phyloP scores from a whole-genome alignment of 164 flowering plant species.

The Tetrastigma voinierianum region DNA sequence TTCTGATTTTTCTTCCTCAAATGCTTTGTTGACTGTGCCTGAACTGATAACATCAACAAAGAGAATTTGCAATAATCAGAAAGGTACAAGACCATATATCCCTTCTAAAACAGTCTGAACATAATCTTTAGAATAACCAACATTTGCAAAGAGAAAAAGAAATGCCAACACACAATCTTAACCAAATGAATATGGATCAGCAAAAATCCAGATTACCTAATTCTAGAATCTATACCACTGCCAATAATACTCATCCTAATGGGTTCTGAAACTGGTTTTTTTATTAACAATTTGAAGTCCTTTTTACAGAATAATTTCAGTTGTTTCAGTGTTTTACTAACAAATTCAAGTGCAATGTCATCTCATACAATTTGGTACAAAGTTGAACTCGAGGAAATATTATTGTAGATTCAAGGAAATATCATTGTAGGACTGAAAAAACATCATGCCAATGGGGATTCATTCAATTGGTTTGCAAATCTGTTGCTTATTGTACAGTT shows the following conservation, averaged over 20 bases:
- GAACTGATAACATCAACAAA: conserved; percentile 44
- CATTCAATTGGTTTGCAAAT: background rate
- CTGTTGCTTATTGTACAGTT: background rate
- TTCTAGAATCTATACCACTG: background rate
- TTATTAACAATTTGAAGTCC: background rate
- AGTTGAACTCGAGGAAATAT: too few species aligned
- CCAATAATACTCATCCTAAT: background rate
- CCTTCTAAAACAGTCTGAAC: background rate
- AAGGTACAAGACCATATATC: background rate
- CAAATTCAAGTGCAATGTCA: background rate
- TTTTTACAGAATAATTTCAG: background rate
- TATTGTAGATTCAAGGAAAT: too few species aligned
- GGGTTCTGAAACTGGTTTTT: background rate
- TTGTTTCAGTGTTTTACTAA: background rate
- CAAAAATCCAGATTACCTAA: background rate
- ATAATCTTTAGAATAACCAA: background rate
- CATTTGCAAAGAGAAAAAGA: background rate
- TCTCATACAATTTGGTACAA: too few species aligned
- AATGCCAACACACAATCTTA: background rate
- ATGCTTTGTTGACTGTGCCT: conserved; percentile 63
- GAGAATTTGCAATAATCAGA: conserved; percentile 8
- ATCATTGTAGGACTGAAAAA: too few species aligned
- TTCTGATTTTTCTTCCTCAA: conserved; percentile 39
- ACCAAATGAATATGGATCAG: background rate
- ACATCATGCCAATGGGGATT: background rate